phyloP scores from a whole-genome alignment of 1,139 yeast species.

The Suhomyces maxii region DNA sequence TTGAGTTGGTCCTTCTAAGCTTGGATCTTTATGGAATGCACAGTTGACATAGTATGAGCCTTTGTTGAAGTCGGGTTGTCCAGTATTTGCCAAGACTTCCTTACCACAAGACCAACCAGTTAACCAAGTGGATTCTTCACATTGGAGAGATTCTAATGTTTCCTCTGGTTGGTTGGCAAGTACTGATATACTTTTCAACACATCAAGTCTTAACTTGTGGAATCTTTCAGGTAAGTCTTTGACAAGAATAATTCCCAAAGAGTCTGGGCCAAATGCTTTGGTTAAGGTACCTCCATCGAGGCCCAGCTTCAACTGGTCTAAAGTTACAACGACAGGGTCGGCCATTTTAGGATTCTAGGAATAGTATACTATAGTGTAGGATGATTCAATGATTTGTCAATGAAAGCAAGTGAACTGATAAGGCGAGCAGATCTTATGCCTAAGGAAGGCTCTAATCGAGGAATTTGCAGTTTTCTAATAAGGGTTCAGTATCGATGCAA shows the following conservation, averaged over 20 bases:
- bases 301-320: conserved; percentile 37
- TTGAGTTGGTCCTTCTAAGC: conserved; percentile 46
- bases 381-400: too few species aligned
- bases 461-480: too few species aligned
- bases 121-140: conserved; percentile 50
- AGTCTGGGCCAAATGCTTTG: conserved; percentile 57
- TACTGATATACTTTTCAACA: conserved; percentile 45
- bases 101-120: conserved; percentile 71
- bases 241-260: conserved; percentile 55
- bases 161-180: conserved; percentile 44
- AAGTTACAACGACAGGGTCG: conserved; percentile 32
- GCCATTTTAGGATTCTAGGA: background rate
- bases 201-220: conserved; percentile 39
- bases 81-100: conserved; percentile 43
- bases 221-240: conserved; percentile 44
- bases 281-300: conserved; percentile 31
- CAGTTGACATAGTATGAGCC: conserved; percentile 66
- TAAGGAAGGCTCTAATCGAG: too few species aligned
- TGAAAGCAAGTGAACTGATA: too few species aligned
- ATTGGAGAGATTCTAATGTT: conserved; percentile 41
- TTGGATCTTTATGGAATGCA: conserved; percentile 49
- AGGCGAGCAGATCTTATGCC: too few species aligned
- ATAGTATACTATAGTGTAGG: background rate
- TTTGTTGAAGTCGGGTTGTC: conserved; percentile 50
- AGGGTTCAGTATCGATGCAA: too few species aligned